Conservation (phyloP, 2,329 filamentous ascomycete genomes). For the Calonectria hawksworthii region DNA sequence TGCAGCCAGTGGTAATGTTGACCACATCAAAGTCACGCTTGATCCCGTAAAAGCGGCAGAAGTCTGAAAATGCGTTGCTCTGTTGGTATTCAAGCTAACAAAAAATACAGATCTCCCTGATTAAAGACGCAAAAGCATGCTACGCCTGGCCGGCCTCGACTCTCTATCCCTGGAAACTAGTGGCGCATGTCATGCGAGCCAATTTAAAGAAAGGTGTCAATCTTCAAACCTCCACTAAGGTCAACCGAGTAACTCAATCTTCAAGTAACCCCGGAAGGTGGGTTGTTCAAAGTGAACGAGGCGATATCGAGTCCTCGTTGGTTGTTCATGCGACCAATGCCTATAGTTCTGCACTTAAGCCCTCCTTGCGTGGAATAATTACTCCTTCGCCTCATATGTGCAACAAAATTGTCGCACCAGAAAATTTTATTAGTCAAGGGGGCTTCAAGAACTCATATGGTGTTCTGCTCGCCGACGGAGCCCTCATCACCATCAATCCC, state of each 20-base stretch:
- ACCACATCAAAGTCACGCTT: slow-evolving; percentile 27
- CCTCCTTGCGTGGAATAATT: slow-evolving; percentile 26
- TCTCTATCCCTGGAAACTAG: slow-evolving; percentile 30
- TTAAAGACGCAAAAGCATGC: slow-evolving; percentile 29
- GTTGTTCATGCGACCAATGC: slow-evolving; percentile 33
- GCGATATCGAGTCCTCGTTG: slow-evolving; percentile 17
- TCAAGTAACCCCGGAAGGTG: background rate
- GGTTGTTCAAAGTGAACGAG: slow-evolving; percentile 23
- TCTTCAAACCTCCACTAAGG: slow-evolving; percentile 25
- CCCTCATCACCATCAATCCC: slow-evolving; percentile 24
- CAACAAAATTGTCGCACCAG: slow-evolving; percentile 17
- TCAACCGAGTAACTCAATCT: background rate
- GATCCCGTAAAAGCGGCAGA: slow-evolving; percentile 22
- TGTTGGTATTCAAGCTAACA: background rate
- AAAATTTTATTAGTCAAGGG: background rate
- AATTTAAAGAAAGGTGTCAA: slow-evolving; percentile 27
- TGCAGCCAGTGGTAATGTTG: slow-evolving; percentile 27
- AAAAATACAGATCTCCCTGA: slow-evolving; percentile 16
- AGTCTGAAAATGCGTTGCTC: background rate
- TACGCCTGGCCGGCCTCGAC: slow-evolving; percentile 34
- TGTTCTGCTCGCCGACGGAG: slow-evolving; percentile 17
- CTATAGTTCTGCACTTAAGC: slow-evolving; percentile 27
- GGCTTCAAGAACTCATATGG: slow-evolving; percentile 29
- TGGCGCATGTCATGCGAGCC: slow-evolving; percentile 29
- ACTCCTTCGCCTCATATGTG: slow-evolving; percentile 29